These are phyloP conservation scores for Mortierella sp. DNA, from an alignment of 371 early-diverging fungal genomes.

Conservation along the genomic window DNA sequence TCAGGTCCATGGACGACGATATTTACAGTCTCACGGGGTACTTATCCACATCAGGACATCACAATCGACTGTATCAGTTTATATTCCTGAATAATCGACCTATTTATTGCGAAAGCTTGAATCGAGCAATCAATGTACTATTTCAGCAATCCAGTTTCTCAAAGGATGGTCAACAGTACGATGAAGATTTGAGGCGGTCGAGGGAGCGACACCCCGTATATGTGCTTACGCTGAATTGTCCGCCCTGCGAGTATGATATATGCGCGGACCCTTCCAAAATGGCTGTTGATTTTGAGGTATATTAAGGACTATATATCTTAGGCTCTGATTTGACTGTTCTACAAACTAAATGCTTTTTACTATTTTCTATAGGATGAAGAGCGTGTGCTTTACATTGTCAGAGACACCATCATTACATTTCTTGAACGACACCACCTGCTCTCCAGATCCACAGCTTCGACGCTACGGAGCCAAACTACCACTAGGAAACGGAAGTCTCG, in stretches of 20 bases:
- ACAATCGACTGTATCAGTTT: constrained; percentile 60
- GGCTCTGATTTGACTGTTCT: not conserved
- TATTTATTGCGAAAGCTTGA: constrained; percentile 57
- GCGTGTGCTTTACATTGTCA: constrained; percentile 12
- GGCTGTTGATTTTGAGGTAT: constrained; percentile 60
- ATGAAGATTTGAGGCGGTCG: constrained; percentile 28
- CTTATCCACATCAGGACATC: constrained; percentile 32
- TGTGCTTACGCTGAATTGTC: constrained; percentile 62
- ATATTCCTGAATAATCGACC: constrained; percentile 69
- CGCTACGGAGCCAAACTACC: constrained; percentile 12
- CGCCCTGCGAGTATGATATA: constrained; percentile 60
- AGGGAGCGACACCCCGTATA: constrained; percentile 66
- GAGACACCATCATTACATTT: constrained; percentile 28
- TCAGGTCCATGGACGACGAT: constrained; percentile 2
- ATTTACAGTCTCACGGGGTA: constrained; percentile 25
- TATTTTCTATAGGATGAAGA: constrained; percentile 31
- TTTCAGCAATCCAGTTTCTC: constrained; percentile 59
- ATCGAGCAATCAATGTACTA: constrained; percentile 58
- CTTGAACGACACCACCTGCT: constrained; percentile 36
- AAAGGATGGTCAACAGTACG: constrained; percentile 25
- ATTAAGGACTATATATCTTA: not conserved
- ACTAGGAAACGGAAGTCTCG: constrained; percentile 25
- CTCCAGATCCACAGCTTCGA: constrained; percentile 26
- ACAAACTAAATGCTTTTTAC: not conserved
- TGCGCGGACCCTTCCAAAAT: constrained; percentile 62